Conservation (phyloP, 2,329 filamentous ascomycete species). For the Xylariaceae sp. region DNA sequence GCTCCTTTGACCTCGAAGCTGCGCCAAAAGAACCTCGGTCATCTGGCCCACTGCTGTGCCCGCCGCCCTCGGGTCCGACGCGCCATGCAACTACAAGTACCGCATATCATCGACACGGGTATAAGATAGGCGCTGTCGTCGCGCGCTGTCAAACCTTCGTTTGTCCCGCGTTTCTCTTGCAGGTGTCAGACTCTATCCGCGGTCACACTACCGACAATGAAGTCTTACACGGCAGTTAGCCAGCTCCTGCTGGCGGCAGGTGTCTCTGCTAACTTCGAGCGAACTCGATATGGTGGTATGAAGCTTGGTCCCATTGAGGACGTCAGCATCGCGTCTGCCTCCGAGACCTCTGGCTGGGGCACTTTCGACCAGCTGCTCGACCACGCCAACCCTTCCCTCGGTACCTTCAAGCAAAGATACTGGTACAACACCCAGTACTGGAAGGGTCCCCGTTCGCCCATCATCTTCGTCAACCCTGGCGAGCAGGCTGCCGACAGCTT, state of each 20-base stretch:
- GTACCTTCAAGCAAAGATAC: slow-evolving; percentile 39
- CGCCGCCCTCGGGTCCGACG: neutral
- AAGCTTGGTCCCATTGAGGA: slow-evolving; percentile 28
- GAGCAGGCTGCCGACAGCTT: slow-evolving; percentile 35
- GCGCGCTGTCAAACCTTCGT: neutral
- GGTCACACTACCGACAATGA: slow-evolving; percentile 25
- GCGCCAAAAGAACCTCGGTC: neutral
- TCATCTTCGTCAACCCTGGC: slow-evolving; percentile 39
- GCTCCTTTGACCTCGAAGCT: neutral
- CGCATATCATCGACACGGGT: neutral
- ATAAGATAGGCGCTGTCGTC: neutral
- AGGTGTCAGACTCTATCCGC: slow-evolving; percentile 4
- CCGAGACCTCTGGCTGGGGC: slow-evolving; percentile 26
- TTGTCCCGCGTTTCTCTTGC: slow-evolving; percentile 6
- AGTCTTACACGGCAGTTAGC: slow-evolving; percentile 20
- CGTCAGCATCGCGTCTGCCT: slow-evolving; percentile 2
- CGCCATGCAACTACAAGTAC: neutral
- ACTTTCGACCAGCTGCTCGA: slow-evolving; percentile 40
- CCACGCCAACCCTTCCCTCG: slow-evolving; percentile 36
- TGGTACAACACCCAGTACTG: slow-evolving; percentile 39
- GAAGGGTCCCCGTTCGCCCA: slow-evolving; percentile 37
- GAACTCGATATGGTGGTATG: slow-evolving; percentile 25
- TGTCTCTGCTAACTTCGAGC: slow-evolving; percentile 26
- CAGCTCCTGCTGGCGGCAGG: slow-evolving; percentile 30
- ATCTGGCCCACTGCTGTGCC: neutral